Conservation (phyloP, 768 basidiomycete genomes). For the Xerocomellus dryophilus region DNA sequence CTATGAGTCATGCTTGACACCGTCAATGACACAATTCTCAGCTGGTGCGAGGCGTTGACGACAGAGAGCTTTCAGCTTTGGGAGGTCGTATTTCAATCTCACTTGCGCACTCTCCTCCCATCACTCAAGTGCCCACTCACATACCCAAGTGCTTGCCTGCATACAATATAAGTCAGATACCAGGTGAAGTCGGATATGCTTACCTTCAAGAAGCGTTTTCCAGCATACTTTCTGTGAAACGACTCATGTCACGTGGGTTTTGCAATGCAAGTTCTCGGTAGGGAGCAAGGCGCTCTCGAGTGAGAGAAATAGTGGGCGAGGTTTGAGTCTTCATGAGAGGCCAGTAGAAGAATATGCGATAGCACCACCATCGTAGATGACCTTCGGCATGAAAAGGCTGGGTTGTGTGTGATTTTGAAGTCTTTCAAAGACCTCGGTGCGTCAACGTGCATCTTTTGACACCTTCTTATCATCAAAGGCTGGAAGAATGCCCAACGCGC, state of each 20-base stretch:
- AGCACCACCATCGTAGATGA: constrained; percentile 45
- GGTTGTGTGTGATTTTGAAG: constrained; percentile 40
- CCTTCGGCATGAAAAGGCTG: constrained; percentile 37
- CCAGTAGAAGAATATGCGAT: constrained; percentile 1
- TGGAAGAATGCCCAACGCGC: background rate
- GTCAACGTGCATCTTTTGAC: constrained; percentile 12
- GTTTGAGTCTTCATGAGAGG: constrained; percentile 61
- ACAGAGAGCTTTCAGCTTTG: constrained; percentile 18
- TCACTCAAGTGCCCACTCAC: constrained; percentile 77
- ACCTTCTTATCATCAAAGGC: constrained; percentile 19
- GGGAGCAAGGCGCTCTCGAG: constrained; percentile 72
- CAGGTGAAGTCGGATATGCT: too few species aligned
- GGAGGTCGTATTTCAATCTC: constrained; percentile 56
- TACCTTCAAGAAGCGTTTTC: too few species aligned
- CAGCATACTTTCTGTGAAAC: constrained; percentile 52
- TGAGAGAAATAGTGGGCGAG: constrained; percentile 87
- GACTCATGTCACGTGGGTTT: constrained; percentile 68
- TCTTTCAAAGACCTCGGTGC: constrained; percentile 30
- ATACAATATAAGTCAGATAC: background rate
- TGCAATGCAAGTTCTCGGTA: constrained; percentile 76
- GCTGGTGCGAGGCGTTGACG: too few species aligned
- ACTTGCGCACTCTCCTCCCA: constrained; percentile 66
- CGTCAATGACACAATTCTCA: too few species aligned
- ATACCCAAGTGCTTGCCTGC: constrained; percentile 79
- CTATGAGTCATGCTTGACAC: too few species aligned